Evolutionary conservation across 202 grass and related monocot species (phyloP), one percentile per base, ranked within the genome.

Genomic region (Setaria viridis): DNA sequence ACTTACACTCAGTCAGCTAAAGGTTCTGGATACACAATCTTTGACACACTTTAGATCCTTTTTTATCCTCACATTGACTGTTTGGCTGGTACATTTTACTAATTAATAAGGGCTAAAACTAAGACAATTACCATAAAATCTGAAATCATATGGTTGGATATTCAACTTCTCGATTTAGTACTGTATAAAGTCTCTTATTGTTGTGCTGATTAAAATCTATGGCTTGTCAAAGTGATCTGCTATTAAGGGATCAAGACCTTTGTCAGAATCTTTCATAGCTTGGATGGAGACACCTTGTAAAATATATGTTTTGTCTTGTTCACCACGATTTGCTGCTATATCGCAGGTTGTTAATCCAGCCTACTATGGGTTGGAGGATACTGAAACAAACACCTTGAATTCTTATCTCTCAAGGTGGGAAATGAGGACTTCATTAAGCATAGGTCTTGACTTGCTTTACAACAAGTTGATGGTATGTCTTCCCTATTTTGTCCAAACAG

Each of bases 331-430:
- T 42, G 13, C 78, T 88, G 69, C 83, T 72, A 33, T 55, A 72
- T 74, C 82, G 60, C 88, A 98, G 96, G 90, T 94, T 92, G 91
- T 90, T 70, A 98, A 98, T 94, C 93, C 96, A 70, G 76, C 93
- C 67, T 98, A 95, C 83, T 99, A 99, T 87, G 96, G 86, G 60
- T 84, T 99, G 85, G 93, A 92, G 82, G 80, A 95, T 88, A 94
- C 85, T 42, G 93, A 95, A 85, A 91, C 88, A 74, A 85, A 77
- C 77, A 84, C 90, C 74, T 85, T 99, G 82, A 95, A 95, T 87
- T 94, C 90, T 78, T 98, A 94, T 83, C 96, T 99, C 62, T 99
- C 93, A 76, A 95, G 93, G 95, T 98, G 91, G 20, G 42, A 25
- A 85, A 74, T 66, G 42, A 79, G 35, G 15, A 82, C 65, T 91